phyloP scores from a whole-genome alignment of 768 basidiomycete species.

The Boletellus ananiceps region DNA sequence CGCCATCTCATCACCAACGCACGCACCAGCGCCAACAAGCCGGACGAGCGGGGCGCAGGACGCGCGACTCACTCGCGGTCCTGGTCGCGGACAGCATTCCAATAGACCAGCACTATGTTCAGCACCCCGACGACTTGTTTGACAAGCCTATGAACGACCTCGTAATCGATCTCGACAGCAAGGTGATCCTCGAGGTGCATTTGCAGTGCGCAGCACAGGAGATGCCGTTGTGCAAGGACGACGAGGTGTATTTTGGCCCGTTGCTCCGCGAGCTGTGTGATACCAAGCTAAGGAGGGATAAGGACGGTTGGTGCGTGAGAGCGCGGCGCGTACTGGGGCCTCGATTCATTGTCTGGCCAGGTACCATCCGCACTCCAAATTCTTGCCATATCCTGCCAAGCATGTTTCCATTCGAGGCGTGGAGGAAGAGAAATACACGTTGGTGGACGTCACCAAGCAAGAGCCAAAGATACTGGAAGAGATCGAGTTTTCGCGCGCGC shows the following conservation, averaged over 20 bases:
- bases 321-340: too few relatives aligned
- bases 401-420: conserved; percentile 71
- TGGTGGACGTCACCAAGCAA: conserved; percentile 57
- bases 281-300: conserved; percentile 54
- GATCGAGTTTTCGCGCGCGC: conserved; percentile 73
- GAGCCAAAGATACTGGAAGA: conserved; percentile 61
- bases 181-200: conserved; percentile 75
- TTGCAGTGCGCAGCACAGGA: conserved; percentile 85
- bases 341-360: conserved; percentile 33
- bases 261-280: conserved; percentile 56
- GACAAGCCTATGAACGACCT: conserved; percentile 58
- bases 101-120: conserved; percentile 70
- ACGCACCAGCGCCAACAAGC: conserved; percentile 73
- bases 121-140: conserved; percentile 67
- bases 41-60: conserved; percentile 78
- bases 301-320: conserved; percentile 71
- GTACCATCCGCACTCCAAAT: conserved; percentile 81
- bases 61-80: conserved; percentile 73
- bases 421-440: conserved; percentile 73
- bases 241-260: conserved; percentile 70
- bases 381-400: conserved; percentile 69
- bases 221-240: conserved; percentile 69
- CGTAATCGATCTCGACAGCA: conserved; percentile 67
- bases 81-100: conserved; percentile 66
- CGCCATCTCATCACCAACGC: not conserved